phyloP scores from a whole-genome alignment of 2,329 filamentous ascomycete genomes.

The Colletotrichum sansevieriae region DNA sequence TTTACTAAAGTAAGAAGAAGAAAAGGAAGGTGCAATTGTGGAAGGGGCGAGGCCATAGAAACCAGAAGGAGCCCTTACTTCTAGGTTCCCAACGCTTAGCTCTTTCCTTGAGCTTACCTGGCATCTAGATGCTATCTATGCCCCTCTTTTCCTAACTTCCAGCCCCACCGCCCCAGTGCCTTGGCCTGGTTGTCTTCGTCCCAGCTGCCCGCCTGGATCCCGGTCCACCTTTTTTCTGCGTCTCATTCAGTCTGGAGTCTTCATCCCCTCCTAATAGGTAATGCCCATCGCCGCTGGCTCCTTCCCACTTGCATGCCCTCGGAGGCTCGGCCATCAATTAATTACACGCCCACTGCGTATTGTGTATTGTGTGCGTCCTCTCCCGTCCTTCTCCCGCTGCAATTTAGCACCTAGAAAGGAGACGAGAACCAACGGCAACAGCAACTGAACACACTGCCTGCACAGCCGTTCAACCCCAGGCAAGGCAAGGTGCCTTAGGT shows the following conservation, averaged over 20 bases:
- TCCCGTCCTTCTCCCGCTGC: not conserved
- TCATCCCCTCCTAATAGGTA: not conserved
- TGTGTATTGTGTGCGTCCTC: too few species aligned
- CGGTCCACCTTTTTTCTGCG: conserved; percentile 27
- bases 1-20: too few species aligned
- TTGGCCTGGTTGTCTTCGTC: not conserved
- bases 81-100: too few species aligned
- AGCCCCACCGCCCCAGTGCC: not conserved
- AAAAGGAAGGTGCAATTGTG: not conserved
- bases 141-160: conserved; percentile 6
- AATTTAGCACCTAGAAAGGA: not conserved
- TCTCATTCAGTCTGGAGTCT: conserved; percentile 30
- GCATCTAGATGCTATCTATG: not conserved
- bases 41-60: not conserved
- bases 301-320: conserved; percentile 1
- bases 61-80: too few species aligned
- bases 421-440: not conserved
- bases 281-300: too few species aligned
- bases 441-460: not conserved
- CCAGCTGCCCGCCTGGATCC: conserved; percentile 7
- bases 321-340: not conserved
- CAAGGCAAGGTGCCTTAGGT: not conserved
- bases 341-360: not conserved
- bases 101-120: too few species aligned
- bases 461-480: not conserved